Evolutionary conservation across 1,284 basidiomycete genomes (phyloP), one percentile per base, ranked within the genome.

Genomic region (Sporisorium reilianum): DNA sequence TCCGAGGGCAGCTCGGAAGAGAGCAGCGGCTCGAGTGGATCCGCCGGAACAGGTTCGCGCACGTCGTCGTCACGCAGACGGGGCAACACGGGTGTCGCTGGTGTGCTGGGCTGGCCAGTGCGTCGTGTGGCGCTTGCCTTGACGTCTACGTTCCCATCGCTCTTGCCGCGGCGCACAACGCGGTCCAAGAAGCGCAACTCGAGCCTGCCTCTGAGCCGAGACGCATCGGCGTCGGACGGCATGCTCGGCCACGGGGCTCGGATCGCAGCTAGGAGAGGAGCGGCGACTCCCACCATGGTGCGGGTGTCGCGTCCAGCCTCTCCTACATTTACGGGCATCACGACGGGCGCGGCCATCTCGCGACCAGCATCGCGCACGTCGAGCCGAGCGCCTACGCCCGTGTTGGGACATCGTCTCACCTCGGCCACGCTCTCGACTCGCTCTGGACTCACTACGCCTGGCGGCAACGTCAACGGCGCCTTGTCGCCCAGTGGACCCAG

Each of bases 1-100:
- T 71, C 73, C 25, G 73, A 75, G 30, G 67, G 67, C 54, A 67
- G 73, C 60, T 71, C 64, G 36, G 73, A 75, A 62, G 73, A 75
- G 57, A 75, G 72, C 55, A 75, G 55, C 22, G 63, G 54, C 11
- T 63, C 59, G 18, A 52, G 64, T 23, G 56, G 61, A 14, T 61
- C 73, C 14, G 55, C 57, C 4, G 55, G 57, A 10, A 41, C 62
- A 34, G 51, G 67, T 40, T 41, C 57, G 30, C 51, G 52, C 18
- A 22, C 49, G n/a, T 23, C 34, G 14, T 23, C 34, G 16, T 57
- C 62, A 16, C 61, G 62, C 54, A 70, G 58, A 34, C 57, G 57
- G 20, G 55, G 34, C 30, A 52, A 36, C 55, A 55, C 40, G 20
- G 64, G 64, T 28, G 30, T 73, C 7, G 46, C 64, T 12, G 52